Evolutionary conservation across 75 land plant genomes (phyloP).

Genomic region (Cryptomeria japonica): DNA sequence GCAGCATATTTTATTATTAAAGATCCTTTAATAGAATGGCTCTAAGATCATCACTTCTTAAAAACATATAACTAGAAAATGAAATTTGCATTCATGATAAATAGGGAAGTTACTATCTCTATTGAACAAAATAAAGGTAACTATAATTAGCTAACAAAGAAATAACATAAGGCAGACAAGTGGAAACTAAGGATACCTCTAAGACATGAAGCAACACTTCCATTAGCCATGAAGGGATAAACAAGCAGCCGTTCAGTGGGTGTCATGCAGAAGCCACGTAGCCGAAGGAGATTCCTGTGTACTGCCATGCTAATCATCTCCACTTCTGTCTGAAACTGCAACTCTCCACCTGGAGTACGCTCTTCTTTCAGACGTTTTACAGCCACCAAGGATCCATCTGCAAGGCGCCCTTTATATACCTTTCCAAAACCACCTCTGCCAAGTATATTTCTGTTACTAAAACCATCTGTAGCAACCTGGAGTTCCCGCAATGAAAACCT

Average conservation of each 20-base stretch:
- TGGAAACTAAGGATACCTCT: conserved; percentile 35
- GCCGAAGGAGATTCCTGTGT: conserved; percentile 61
- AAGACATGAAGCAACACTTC: conserved; percentile 70
- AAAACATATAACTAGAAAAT: background rate
- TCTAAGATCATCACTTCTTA: background rate
- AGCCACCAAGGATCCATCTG: conserved; percentile 69
- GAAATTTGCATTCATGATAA: background rate
- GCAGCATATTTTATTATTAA: background rate
- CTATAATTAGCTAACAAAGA: background rate
- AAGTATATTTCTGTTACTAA: conserved; percentile 61
- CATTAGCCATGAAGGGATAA: conserved; percentile 76
- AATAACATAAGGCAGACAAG: background rate
- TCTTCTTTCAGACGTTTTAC: conserved; percentile 72
- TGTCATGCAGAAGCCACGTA: conserved; percentile 78
- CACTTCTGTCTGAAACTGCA: conserved; percentile 79
- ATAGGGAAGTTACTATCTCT: background rate
- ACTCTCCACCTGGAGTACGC: conserved; percentile 72
- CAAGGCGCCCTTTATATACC: conserved; percentile 72
- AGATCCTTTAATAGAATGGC: background rate
- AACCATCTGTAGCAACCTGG: conserved; percentile 73
- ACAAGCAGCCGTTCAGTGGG: conserved; percentile 75
- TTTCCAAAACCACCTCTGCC: conserved; percentile 78
- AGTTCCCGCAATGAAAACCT: conserved; percentile 67
- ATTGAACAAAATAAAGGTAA: background rate
- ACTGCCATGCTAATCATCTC: conserved; percentile 87